phyloP scores from a whole-genome alignment of 2,329 filamentous ascomycete species.

The Emericellopsis cladophorae region DNA sequence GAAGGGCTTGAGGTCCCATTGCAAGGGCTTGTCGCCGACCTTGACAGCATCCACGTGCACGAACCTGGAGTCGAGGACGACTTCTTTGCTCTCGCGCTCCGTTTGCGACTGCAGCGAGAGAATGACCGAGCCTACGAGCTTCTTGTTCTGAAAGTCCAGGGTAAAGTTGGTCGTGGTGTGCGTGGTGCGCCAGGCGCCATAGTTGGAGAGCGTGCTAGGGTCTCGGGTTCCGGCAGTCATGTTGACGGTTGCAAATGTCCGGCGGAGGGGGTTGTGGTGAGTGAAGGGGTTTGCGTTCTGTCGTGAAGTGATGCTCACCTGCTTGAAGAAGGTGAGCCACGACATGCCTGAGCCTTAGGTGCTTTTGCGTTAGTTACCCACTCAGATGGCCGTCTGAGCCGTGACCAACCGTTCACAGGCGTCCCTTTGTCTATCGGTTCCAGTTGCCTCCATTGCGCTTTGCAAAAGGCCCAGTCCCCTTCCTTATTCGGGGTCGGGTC shows the following conservation, averaged over 20 bases:
- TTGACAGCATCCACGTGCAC: slow-evolving; percentile 62
- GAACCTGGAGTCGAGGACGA: slow-evolving; percentile 81
- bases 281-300: not conserved
- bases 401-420: not conserved
- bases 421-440: too few species aligned
- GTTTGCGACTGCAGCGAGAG: slow-evolving; percentile 69
- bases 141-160: slow-evolving; percentile 72
- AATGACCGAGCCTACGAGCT: slow-evolving; percentile 63
- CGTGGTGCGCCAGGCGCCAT: slow-evolving; percentile 72
- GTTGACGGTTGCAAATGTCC: slow-evolving; percentile 2
- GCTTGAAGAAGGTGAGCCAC: slow-evolving; percentile 2
- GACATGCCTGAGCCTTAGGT: not conserved
- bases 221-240: slow-evolving; percentile 38
- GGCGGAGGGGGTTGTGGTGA: not conserved
- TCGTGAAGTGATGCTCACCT: not conserved
- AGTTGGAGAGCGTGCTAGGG: slow-evolving; percentile 86
- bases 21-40: slow-evolving; percentile 44
- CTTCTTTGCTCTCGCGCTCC: slow-evolving; percentile 57
- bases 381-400: slow-evolving; percentile 1
- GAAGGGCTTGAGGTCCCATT: slow-evolving; percentile 60
- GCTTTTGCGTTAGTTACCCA: not conserved
- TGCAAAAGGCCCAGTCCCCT: too few species aligned
- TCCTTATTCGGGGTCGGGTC: too few species aligned
- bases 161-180: slow-evolving; percentile 74
- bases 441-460: too few species aligned